Percentiles rank a stretch among this genome's conserved stretches.
phyloP scores from a whole-genome alignment of 73 alveolate genomes.

The Stentor roeselii region DNA sequence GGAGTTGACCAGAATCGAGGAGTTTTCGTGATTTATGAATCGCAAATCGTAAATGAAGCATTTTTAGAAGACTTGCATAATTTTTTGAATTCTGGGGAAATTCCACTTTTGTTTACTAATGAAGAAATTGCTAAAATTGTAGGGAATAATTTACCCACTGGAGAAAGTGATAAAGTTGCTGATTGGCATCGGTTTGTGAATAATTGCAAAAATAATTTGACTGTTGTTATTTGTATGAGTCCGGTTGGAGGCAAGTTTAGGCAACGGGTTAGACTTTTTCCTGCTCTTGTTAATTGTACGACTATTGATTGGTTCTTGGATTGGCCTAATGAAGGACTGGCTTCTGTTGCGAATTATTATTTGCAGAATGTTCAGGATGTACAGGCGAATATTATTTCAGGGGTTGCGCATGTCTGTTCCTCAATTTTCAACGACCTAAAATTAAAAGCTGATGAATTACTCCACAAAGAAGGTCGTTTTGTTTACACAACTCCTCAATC shows the following conservation, averaged over 20 bases:
- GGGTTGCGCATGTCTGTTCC: slow-evolving; percentile 78
- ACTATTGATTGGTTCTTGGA: slow-evolving; percentile 61
- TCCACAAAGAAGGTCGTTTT: slow-evolving; percentile 61
- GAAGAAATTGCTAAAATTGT: slow-evolving; percentile 74
- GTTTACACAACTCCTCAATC: slow-evolving; percentile 57
- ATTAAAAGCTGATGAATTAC: slow-evolving; percentile 68
- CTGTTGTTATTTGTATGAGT: slow-evolving; percentile 40
- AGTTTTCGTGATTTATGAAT: slow-evolving; percentile 58
- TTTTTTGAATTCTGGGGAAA: slow-evolving; percentile 96
- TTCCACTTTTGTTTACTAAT: slow-evolving; percentile 93
- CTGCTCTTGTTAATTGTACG: slow-evolving; percentile 60
- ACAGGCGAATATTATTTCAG: slow-evolving; percentile 68
- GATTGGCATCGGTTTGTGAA: slow-evolving; percentile 43
- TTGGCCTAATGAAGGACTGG: slow-evolving; percentile 67
- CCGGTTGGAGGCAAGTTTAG: slow-evolving; percentile 57
- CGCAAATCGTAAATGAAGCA: slow-evolving; percentile 41
- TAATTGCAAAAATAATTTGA: slow-evolving; percentile 37
- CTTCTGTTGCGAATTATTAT: slow-evolving; percentile 35
- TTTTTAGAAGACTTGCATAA: slow-evolving; percentile 93
- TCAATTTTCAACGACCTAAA: slow-evolving; percentile 65
- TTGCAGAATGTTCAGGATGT: slow-evolving; percentile 15
- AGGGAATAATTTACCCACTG: slow-evolving; percentile 37
- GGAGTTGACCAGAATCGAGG: slow-evolving; percentile 87
- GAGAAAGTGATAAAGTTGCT: slow-evolving; percentile 41
- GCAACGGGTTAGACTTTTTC: slow-evolving; percentile 46